Conservation (phyloP, 345 rosid genomes). For the Aurinia saxatilis region DNA sequence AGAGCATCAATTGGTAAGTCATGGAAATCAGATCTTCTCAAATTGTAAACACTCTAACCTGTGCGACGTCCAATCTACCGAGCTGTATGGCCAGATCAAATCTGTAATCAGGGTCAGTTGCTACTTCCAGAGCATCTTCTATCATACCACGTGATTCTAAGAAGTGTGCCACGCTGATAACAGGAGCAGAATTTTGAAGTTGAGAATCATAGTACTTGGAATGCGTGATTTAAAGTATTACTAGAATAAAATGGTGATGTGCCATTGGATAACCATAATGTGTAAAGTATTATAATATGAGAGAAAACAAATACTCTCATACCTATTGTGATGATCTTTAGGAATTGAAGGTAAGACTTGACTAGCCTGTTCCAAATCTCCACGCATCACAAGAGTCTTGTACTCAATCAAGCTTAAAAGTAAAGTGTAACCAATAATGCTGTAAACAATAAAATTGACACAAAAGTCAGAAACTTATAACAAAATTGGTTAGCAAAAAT, state of each 20-base stretch:
- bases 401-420: constrained; percentile 85
- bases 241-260: background rate
- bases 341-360: constrained; percentile 75
- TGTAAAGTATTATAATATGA: background rate
- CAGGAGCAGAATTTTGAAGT: constrained; percentile 13
- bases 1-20: background rate
- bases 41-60: constrained; percentile 35
- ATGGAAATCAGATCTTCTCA: background rate
- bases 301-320: constrained; percentile 4
- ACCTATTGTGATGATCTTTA: constrained; percentile 78
- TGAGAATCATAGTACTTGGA: background rate
- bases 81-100: constrained; percentile 88
- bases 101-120: constrained; percentile 77
- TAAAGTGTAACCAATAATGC: constrained; percentile 71
- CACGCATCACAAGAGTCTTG: constrained; percentile 92
- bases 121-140: constrained; percentile 82
- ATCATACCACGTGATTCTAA: constrained; percentile 88
- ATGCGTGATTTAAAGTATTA: background rate
- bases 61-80: constrained; percentile 68
- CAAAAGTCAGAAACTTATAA: constrained; percentile 3
- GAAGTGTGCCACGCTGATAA: constrained; percentile 75
- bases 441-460: constrained; percentile 25
- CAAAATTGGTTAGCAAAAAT: background rate
- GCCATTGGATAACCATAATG: background rate
- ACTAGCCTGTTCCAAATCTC: constrained; percentile 70